Evolutionary conservation across 2,329 filamentous ascomycete genomes (phyloP).

Genomic region (Fusarium dimerum): DNA sequence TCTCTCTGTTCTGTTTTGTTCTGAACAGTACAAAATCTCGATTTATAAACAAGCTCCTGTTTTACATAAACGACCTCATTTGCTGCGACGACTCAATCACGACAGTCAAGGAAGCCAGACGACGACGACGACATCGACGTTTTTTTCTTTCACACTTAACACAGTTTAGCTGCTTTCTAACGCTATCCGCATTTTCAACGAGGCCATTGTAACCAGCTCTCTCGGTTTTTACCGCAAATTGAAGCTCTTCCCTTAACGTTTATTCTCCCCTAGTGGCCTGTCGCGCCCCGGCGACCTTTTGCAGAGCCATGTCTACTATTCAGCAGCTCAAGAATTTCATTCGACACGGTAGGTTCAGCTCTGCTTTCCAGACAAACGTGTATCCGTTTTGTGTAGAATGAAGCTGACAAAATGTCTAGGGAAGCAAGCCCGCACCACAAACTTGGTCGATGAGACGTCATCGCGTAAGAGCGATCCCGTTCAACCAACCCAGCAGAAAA

Average conservation of each 20-base stretch:
- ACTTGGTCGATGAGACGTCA: conserved; percentile 48
- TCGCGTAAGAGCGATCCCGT: conserved; percentile 54
- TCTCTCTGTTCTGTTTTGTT: neutral
- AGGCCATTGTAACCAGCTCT: conserved; percentile 1
- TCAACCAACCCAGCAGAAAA: conserved; percentile 51
- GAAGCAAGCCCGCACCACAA: conserved; percentile 80
- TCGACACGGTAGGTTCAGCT: conserved; percentile 68
- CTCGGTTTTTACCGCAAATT: conserved; percentile 4
- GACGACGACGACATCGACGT: neutral
- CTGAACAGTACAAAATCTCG: neutral
- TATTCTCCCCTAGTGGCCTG: conserved; percentile 19
- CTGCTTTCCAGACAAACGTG: too few relatives aligned
- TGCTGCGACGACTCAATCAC: neutral
- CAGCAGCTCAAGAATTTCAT: conserved; percentile 99
- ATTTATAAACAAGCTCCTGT: neutral
- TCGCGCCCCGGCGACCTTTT: conserved; percentile 28
- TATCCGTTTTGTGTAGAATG: neutral
- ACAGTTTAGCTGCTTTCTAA: neutral
- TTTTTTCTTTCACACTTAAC: neutral
- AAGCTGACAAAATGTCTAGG: conserved; percentile 45
- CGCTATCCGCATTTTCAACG: neutral
- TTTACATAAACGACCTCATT: neutral
- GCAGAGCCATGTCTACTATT: conserved; percentile 65
- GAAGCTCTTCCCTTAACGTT: conserved; percentile 7
- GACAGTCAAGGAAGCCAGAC: neutral